Evolutionary conservation across 2,329 filamentous ascomycete species (phyloP).

Genomic region (Taxawa tesnikishii): DNA sequence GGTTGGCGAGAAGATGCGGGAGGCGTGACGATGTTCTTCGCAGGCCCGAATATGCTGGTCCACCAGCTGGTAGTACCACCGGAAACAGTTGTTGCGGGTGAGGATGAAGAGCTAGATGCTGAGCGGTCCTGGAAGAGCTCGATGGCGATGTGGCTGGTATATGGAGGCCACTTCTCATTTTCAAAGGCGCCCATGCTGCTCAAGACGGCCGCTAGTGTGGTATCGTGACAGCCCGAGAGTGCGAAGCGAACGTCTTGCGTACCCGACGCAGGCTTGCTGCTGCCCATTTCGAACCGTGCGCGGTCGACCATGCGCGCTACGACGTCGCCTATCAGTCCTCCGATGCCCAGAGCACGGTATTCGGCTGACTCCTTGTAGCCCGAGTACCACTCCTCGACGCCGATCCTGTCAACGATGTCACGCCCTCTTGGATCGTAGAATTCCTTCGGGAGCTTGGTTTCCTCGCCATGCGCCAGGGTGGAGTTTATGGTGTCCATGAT

Average conservation of each 20-base stretch:
- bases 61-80: constrained; percentile 18
- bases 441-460: constrained; percentile 65
- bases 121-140: constrained; percentile 59
- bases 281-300: constrained; percentile 21
- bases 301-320: constrained; percentile 41
- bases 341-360: constrained; percentile 83
- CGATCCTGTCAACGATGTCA: constrained; percentile 58
- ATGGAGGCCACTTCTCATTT: constrained; percentile 71
- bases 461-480: constrained; percentile 70
- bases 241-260: constrained; percentile 55
- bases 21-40: constrained; percentile 8
- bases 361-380: constrained; percentile 77
- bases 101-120: constrained; percentile 12
- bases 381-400: constrained; percentile 83
- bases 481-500: constrained; percentile 93
- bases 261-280: constrained; percentile 23
- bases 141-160: constrained; percentile 81
- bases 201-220: constrained; percentile 72
- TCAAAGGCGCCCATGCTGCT: constrained; percentile 66
- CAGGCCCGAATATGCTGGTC: constrained; percentile 21
- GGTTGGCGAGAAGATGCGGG: constrained; percentile 36
- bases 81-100: constrained; percentile 11
- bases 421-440: constrained; percentile 73
- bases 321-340: constrained; percentile 71
- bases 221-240: constrained; percentile 83